phyloP scores from a whole-genome alignment of 306 rosid species.

The Casuarina cunninghamiana region DNA sequence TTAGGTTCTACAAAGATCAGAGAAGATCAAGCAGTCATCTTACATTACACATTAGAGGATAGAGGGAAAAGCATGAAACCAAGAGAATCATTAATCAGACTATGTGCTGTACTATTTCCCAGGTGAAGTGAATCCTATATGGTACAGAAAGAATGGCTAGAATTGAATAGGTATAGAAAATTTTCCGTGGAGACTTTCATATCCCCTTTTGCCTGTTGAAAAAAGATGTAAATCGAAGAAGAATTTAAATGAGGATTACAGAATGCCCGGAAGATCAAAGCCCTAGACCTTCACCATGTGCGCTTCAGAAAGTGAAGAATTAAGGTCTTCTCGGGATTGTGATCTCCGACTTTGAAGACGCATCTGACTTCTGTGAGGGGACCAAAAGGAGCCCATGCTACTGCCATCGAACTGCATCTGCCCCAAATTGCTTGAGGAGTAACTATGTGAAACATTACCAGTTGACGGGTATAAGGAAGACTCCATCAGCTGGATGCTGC shows the following conservation, averaged over 20 bases:
- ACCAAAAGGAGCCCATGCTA: slow-evolving; percentile 67
- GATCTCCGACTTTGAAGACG: slow-evolving; percentile 93
- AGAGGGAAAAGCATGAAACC: slow-evolving; percentile 11
- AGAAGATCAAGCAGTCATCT: slow-evolving; percentile 10
- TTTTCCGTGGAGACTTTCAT: slow-evolving; percentile 9
- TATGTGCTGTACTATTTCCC: slow-evolving; percentile 25
- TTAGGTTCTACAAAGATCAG: slow-evolving; percentile 17
- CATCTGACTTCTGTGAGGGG: slow-evolving; percentile 87
- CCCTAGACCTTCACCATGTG: slow-evolving; percentile 72
- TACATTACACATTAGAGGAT: slow-evolving; percentile 10
- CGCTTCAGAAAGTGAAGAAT: slow-evolving; percentile 68
- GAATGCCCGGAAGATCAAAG: slow-evolving; percentile 37
- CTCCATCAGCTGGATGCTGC: slow-evolving; percentile 67
- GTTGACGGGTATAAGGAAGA: slow-evolving; percentile 66
- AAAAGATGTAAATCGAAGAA: slow-evolving; percentile 23
- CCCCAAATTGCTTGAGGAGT: slow-evolving; percentile 77
- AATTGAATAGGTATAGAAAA: slow-evolving; percentile 28
- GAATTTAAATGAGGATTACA: slow-evolving; percentile 43
- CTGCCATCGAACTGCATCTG: slow-evolving; percentile 74
- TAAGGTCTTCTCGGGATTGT: slow-evolving; percentile 94
- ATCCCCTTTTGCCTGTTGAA: slow-evolving; percentile 11
- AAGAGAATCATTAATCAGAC: slow-evolving; percentile 23
- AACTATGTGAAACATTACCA: slow-evolving; percentile 72
- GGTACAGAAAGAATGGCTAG: slow-evolving; percentile 37
- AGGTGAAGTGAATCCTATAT: slow-evolving; percentile 32